Evolutionary conservation across 1,284 basidiomycete genomes (phyloP), one percentile per base, ranked within the genome.

Genomic region (Veloboletus limbatus): DNA sequence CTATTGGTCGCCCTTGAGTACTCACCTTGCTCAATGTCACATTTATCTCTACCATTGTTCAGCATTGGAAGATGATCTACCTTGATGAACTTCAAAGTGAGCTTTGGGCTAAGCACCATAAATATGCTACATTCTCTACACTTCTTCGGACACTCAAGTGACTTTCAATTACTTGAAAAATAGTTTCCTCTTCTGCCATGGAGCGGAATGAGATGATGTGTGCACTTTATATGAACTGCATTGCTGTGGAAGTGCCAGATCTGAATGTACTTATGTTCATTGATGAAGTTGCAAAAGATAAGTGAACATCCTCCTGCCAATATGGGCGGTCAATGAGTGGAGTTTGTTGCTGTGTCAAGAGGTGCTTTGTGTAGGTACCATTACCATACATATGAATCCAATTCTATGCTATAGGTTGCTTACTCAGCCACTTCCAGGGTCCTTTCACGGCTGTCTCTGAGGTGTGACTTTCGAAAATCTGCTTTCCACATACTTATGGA

Each of bases 191-290:
- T 22, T 10, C 35, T 2, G 40, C 46, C n/a, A 51, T n/a, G 4
- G 45, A 65, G 41, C 30, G 33, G 0, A 62, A 63, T 38, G 59
- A 62, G 10, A 31, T 57, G 9, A 22, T 35, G 8, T 27, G 43
- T 10, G 51, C 59, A 13, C 16, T 53, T 4, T 65, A 52, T 35
- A 65, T 64, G 62, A 57, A 60, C 18, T 6, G 22, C 8, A 60
- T 65, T 32, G 50, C 48, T 13, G 43, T 47, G 1, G 22, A 39
- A 50, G 14, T 43, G 2, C 34, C 53, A 2, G 47, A 63, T 47
- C 53, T 53, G 13, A 46, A 52, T 8, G 53, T 55, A 52, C 33
- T 61, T 8, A 53, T 67, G n/a, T n/a, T n/a, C n/a, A n/a, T n/a
- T n/a, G n/a, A n/a, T n/a, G n/a, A n/a, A n/a, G n/a, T n/a, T n/a